Percentiles rank a stretch among this genome's conserved stretches.
These are phyloP conservation scores for Coriaria nepalensis DNA, from an alignment of 306 rosid genomes.

Conservation along the genomic window DNA sequence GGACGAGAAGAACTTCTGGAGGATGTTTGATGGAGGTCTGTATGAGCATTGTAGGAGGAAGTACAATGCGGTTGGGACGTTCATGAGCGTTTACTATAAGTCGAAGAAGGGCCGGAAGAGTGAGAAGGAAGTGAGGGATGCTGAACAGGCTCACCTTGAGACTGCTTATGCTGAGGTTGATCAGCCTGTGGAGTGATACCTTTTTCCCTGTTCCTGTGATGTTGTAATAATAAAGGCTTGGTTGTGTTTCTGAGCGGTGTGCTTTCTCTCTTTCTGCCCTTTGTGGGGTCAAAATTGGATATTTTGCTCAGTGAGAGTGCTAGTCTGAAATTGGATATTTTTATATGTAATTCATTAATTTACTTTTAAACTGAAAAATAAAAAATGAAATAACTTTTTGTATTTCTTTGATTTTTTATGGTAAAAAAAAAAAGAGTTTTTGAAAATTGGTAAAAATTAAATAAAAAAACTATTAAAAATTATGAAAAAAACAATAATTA, in stretches of 20 bases:
- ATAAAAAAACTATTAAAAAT: too few species aligned
- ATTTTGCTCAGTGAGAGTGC: too few species aligned
- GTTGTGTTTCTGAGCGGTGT: conserved; percentile 2
- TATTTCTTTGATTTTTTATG: too few species aligned
- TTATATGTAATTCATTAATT: too few species aligned
- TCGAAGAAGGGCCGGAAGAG: conserved; percentile 89
- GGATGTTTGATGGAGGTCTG: conserved; percentile 75
- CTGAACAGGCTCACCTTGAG: conserved; percentile 84
- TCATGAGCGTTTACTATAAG: conserved; percentile 94
- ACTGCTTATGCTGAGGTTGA: conserved; percentile 65
- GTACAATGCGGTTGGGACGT: conserved; percentile 83
- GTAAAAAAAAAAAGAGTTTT: too few species aligned
- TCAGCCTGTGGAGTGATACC: conserved; percentile 24
- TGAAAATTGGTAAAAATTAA: too few species aligned
- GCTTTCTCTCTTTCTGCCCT: too few species aligned
- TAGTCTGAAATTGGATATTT: too few species aligned
- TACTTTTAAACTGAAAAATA: too few species aligned
- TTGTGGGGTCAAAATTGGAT: too few species aligned
- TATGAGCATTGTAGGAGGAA: conserved; percentile 67
- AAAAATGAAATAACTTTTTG: too few species aligned
- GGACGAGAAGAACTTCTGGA: conserved; percentile 82
- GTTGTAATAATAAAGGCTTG: background rate
- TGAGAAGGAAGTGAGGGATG: conserved; percentile 95
- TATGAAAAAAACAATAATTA: too few species aligned
- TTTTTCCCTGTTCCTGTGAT: background rate